Conservation (phyloP, 495 filamentous ascomycete species). For the Tetracladium setigerum region DNA sequence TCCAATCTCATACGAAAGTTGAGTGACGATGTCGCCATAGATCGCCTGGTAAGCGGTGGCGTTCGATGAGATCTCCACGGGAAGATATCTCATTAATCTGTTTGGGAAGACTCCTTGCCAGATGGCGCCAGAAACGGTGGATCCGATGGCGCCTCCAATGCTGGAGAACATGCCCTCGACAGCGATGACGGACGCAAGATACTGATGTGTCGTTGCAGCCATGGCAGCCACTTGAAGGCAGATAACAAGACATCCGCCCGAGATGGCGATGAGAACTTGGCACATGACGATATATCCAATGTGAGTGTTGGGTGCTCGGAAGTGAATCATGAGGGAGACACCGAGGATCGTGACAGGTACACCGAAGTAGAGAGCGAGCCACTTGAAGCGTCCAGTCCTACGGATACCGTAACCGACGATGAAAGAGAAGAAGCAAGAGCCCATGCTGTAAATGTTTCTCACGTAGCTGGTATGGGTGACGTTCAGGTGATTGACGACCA, state of each 20-base stretch:
- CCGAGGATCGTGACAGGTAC: slow-evolving; percentile 56
- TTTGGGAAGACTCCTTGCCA: slow-evolving; percentile 55
- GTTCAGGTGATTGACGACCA: slow-evolving; percentile 58
- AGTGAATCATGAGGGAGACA: slow-evolving; percentile 66
- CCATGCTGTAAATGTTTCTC: slow-evolving; percentile 58
- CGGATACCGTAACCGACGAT: slow-evolving; percentile 42
- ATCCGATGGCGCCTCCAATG: slow-evolving; percentile 60
- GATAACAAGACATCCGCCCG: slow-evolving; percentile 51
- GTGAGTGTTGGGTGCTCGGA: slow-evolving; percentile 45
- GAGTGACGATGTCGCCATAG: slow-evolving; percentile 52
- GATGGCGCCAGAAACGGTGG: slow-evolving; percentile 54
- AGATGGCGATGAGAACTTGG: slow-evolving; percentile 70
- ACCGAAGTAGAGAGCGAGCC: slow-evolving; percentile 44
- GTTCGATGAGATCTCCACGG: slow-evolving; percentile 35
- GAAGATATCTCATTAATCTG: slow-evolving; percentile 47
- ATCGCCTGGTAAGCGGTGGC: slow-evolving; percentile 24
- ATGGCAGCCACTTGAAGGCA: slow-evolving; percentile 59
- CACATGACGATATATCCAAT: slow-evolving; percentile 68
- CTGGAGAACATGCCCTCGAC: slow-evolving; percentile 51
- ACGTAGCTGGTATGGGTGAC: slow-evolving; percentile 55
- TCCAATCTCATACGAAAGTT: slow-evolving; percentile 51
- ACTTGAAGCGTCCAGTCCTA: slow-evolving; percentile 46
- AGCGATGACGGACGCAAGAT: slow-evolving; percentile 60
- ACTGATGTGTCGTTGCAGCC: slow-evolving; percentile 54
- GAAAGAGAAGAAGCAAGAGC: slow-evolving; percentile 58